Percentiles rank a stretch among this genome's conserved stretches.
Evolutionary conservation across 2,329 filamentous ascomycete genomes (phyloP).

Genomic region (Penicillium sp.): DNA sequence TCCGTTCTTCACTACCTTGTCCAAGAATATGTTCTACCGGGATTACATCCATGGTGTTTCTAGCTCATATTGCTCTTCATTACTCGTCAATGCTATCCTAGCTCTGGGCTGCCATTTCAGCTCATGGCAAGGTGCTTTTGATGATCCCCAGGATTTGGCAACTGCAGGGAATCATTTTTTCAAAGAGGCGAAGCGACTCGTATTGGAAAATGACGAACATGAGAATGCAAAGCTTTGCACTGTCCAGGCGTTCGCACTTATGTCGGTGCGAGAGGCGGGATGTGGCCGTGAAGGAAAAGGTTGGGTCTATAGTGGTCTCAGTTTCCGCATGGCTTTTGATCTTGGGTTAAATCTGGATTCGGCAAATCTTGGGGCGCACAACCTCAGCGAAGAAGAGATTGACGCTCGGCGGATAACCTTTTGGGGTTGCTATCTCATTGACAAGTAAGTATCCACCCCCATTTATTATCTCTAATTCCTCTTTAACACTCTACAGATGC

Average conservation of each 20-base stretch:
- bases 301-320: slow-evolving; percentile 98
- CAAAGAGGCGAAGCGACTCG: slow-evolving; percentile 82
- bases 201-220: slow-evolving; percentile 89
- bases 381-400: slow-evolving; percentile 74
- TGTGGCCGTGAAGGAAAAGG: slow-evolving; percentile 92
- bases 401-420: slow-evolving; percentile 90
- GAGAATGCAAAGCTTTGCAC: slow-evolving; percentile 84
- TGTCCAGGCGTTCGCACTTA: slow-evolving; percentile 87
- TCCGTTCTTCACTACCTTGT: slow-evolving; percentile 88
- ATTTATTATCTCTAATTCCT: not conserved
- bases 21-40: slow-evolving; percentile 78
- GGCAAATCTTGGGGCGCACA: slow-evolving; percentile 59
- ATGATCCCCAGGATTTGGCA: slow-evolving; percentile 67
- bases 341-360: slow-evolving; percentile 86
- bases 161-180: slow-evolving; percentile 97
- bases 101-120: slow-evolving; percentile 94
- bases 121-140: slow-evolving; percentile 67
- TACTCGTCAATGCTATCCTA: slow-evolving; percentile 91
- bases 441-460: slow-evolving; percentile 61
- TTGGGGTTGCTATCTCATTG: slow-evolving; percentile 97
- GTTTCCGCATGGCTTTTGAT: slow-evolving; percentile 94
- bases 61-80: slow-evolving; percentile 77
- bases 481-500: slow-evolving; percentile 51
- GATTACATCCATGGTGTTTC: slow-evolving; percentile 72
- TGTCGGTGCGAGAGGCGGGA: slow-evolving; percentile 94